Conservation (phyloP, 2,329 filamentous ascomycete genomes). For the Fusarium nodosum region DNA sequence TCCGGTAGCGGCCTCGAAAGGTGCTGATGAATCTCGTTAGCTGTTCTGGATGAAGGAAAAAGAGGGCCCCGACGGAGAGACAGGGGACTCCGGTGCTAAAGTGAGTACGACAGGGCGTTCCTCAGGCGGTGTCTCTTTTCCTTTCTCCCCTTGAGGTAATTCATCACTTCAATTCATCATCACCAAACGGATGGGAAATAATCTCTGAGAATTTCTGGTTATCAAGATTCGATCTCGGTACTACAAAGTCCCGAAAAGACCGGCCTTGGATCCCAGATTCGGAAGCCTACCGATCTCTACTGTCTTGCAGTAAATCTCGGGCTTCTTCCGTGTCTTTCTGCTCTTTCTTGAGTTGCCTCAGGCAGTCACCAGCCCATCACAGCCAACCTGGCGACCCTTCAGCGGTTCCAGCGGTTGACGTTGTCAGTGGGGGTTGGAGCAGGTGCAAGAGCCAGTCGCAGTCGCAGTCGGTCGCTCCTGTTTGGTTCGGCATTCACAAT, state of each 20-base stretch:
- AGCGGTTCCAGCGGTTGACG: conserved; percentile 32
- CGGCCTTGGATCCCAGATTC: conserved; percentile 33
- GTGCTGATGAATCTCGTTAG: conserved; percentile 19
- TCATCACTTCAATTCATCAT: conserved; percentile 35
- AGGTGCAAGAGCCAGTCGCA: conserved; percentile 31
- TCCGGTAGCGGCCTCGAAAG: conserved; percentile 34
- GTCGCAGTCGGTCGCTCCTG: conserved; percentile 35
- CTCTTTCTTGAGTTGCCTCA: conserved; percentile 16
- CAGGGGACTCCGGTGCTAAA: conserved; percentile 36
- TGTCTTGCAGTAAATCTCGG: conserved; percentile 23
- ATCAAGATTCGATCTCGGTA: conserved; percentile 17
- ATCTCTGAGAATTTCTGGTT: not conserved
- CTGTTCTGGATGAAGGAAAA: conserved; percentile 35
- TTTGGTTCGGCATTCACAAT: conserved; percentile 48
- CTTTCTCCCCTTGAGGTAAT: conserved; percentile 36
- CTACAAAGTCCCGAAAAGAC: conserved; percentile 29
- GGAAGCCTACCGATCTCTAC: conserved; percentile 41
- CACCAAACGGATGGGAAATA: not conserved
- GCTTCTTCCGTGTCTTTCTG: conserved; percentile 36
- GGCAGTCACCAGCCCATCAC: not conserved
- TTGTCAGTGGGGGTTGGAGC: conserved; percentile 37
- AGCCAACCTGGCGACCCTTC: conserved; percentile 45
- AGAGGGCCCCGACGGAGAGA: conserved; percentile 30
- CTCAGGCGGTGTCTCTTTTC: conserved; percentile 17
- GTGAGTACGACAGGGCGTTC: conserved; percentile 23